Evolutionary conservation across 176 grass and related monocot species (phyloP).

Genomic region (Hordeum marinum): DNA sequence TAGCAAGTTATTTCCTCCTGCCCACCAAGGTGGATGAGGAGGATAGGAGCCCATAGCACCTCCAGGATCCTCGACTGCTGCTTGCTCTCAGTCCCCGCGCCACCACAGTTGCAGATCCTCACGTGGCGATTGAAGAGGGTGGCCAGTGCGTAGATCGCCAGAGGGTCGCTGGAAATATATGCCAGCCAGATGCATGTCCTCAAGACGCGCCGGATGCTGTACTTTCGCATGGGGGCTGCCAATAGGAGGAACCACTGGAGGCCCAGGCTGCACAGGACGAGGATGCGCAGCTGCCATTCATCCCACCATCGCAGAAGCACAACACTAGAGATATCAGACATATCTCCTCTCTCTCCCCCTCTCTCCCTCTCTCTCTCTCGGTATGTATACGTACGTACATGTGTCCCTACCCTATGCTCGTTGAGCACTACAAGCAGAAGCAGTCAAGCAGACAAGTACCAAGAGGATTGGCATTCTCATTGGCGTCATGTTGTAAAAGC

Average conservation of each 20-base stretch:
- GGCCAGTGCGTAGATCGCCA: too few relatives aligned
- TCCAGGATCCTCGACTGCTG: neutral
- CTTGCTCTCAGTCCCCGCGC: fast-evolving
- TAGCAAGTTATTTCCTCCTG: neutral
- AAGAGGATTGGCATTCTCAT: too few relatives aligned
- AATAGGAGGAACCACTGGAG: neutral
- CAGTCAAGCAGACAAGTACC: too few relatives aligned
- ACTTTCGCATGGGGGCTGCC: neutral
- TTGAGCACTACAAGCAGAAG: too few relatives aligned
- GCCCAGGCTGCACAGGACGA: neutral
- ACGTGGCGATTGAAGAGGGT: too few relatives aligned
- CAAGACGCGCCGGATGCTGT: neutral
- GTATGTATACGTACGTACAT: too few relatives aligned
- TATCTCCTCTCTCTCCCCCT: too few relatives aligned
- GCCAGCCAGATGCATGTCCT: neutral
- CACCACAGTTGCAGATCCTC: neutral
- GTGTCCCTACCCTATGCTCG: too few relatives aligned
- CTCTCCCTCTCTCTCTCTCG: neutral
- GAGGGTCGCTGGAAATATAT: neutral
- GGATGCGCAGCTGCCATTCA: neutral
- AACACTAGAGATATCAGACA: neutral
- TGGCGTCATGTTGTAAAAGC: too few relatives aligned
- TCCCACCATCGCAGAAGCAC: slow-evolving; percentile 3
- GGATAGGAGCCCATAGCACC: neutral
- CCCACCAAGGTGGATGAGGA: slow-evolving; percentile 13